Base-by-base conservation (phyloP, 306 rosid genomes). In the Sechiopsis laciniata region DNA sequence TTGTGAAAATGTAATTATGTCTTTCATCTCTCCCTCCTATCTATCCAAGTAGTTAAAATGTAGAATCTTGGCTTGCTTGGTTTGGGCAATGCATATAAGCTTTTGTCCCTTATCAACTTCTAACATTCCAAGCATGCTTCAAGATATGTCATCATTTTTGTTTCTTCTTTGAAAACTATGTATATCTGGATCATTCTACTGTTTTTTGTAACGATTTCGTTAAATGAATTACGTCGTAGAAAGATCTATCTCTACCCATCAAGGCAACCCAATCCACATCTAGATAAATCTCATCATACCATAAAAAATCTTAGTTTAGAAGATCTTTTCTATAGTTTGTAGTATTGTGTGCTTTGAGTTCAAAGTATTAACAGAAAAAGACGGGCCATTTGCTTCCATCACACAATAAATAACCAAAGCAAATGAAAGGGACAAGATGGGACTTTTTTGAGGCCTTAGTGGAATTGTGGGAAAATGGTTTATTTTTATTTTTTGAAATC, bases 371-470 rank as follows among this genome's bases (percentile, higher is more conserved):
- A 26, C 29, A 1, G 59, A 8, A 56, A 56, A 20, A 20, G 62
- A 56, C 20, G 6, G 32, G 62, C 21, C 62, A 56, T 56, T 56
- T 24, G 17, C 8, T 26, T 10, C 66, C 42, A 60, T 60, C 66
- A 21, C 24, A 58, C 59, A 58, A 20, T 58, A 58, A 58, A 58
- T 20, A 63, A 63, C 50, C 69, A 2, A 63, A 16, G 10, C 67
- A 63, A 37, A 63, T 63, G 70, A 15, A 63, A 63, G 70, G 35
- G 70, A 63, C 70, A 63, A 63, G 51, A 63, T 8, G 51, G 24
- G 20, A 63, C 70, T 63, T 16, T 63, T 37, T 37, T 63, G 70
- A 37, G 35, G 51, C 14, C 11, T 29, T 29, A 16, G 69, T 16
- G 50, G 69, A 63, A 32, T 26, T 26, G 29, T 26, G 29, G 29